Evolutionary conservation across 2,329 filamentous ascomycete species (phyloP).

Genomic region (Cercospora citrullina): DNA sequence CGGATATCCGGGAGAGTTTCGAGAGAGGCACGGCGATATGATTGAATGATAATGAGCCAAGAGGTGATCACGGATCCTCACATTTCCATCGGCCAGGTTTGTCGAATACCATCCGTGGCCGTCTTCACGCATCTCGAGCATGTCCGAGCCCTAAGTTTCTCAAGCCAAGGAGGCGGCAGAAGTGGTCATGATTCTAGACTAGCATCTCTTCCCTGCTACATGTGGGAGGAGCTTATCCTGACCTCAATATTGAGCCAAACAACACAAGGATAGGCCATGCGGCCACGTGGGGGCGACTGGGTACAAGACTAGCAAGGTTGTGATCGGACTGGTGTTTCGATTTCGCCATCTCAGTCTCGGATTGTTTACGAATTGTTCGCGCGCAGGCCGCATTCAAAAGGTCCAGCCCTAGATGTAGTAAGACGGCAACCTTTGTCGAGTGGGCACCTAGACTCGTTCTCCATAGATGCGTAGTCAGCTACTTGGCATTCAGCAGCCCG

Average conservation of each 20-base stretch:
- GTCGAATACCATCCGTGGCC: not conserved
- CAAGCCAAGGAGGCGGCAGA: not conserved
- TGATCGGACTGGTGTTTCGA: not conserved
- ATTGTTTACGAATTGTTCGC: not conserved
- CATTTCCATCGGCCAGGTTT: not conserved
- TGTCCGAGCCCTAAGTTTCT: not conserved
- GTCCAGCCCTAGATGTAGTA: not conserved
- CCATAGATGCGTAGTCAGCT: not conserved
- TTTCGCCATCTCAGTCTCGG: not conserved
- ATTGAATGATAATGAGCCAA: slow-evolving; percentile 21
- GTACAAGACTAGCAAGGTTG: not conserved
- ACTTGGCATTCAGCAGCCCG: not conserved
- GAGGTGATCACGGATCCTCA: not conserved
- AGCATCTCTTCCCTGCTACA: not conserved
- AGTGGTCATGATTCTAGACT: not conserved
- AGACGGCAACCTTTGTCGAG: not conserved
- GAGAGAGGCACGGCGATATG: slow-evolving; percentile 96
- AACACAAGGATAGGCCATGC: not conserved
- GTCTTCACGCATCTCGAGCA: not conserved
- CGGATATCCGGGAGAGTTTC: slow-evolving; percentile 95
- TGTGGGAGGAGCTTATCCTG: not conserved
- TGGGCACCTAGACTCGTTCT: not conserved
- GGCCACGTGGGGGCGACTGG: not conserved
- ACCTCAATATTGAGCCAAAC: not conserved
- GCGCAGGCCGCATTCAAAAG: not conserved